These are phyloP conservation scores for Podosphaera leucotricha DNA, from an alignment of 2,329 filamentous ascomycete genomes.

Conservation along the genomic window DNA sequence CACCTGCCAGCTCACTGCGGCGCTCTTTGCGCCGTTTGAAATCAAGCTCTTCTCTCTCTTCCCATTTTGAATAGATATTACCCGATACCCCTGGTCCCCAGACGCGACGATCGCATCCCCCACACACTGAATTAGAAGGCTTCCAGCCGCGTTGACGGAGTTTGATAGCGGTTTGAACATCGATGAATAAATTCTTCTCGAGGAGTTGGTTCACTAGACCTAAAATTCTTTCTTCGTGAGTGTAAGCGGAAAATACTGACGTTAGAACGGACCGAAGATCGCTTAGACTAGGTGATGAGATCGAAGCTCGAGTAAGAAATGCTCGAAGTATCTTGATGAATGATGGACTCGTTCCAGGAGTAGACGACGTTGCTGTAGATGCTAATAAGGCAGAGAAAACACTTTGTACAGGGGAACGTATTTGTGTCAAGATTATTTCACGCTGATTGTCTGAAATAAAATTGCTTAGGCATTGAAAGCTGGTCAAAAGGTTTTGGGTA, in stretches of 20 bases:
- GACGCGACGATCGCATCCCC: conserved; percentile 56
- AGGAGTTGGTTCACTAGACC: conserved; percentile 65
- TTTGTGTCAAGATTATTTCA: conserved; percentile 36
- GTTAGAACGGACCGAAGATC: conserved; percentile 66
- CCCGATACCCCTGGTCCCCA: conserved; percentile 76
- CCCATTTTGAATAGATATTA: conserved; percentile 63
- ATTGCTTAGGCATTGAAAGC: conserved; percentile 20
- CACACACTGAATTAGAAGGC: conserved; percentile 65
- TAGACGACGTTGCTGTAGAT: conserved; percentile 36
- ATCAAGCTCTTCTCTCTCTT: conserved; percentile 31
- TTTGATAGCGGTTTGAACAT: conserved; percentile 49
- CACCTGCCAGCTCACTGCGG: conserved; percentile 13
- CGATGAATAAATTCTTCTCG: conserved; percentile 69
- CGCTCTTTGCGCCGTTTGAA: conserved; percentile 18
- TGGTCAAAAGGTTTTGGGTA: conserved; percentile 36
- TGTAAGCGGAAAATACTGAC: conserved; percentile 86
- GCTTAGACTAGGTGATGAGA: conserved; percentile 61
- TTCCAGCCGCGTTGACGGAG: conserved; percentile 74
- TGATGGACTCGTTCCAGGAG: conserved; percentile 31
- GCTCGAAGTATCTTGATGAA: conserved; percentile 77
- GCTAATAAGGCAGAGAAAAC: conserved; percentile 72
- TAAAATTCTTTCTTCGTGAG: conserved; percentile 81
- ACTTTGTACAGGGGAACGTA: conserved; percentile 67
- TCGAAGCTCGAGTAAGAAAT: conserved; percentile 64
- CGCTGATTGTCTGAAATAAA: conserved; percentile 22